These are phyloP conservation scores for Moesziomyces sp. DNA, from an alignment of 1,284 basidiomycete species.

Conservation along the genomic window DNA sequence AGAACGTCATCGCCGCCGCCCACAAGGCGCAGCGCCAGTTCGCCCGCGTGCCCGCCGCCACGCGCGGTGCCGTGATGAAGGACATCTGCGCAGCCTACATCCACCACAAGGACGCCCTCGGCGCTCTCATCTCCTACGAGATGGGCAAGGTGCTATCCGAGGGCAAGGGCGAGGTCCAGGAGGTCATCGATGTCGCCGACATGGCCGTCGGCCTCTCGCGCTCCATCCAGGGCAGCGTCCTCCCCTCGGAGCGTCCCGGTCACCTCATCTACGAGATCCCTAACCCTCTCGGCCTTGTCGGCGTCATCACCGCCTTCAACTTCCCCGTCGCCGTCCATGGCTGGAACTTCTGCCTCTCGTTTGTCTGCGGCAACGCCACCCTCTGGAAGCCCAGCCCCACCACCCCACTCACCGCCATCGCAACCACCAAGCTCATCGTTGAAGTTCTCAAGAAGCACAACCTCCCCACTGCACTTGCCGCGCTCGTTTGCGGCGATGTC, in stretches of 20 bases:
- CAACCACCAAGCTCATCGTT: slow-evolving; percentile 84
- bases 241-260: slow-evolving; percentile 57
- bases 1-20: slow-evolving; percentile 74
- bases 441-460: slow-evolving; percentile 82
- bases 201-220: slow-evolving; percentile 85
- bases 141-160: slow-evolving; percentile 96
- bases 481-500: slow-evolving; percentile 83
- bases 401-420: slow-evolving; percentile 84
- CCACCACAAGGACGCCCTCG: slow-evolving; percentile 82
- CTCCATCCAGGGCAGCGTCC: slow-evolving; percentile 76
- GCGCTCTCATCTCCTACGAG: slow-evolving; percentile 76
- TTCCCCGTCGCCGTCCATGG: slow-evolving; percentile 80
- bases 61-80: slow-evolving; percentile 85
- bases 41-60: slow-evolving; percentile 83
- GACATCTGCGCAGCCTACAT: slow-evolving; percentile 87
- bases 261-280: slow-evolving; percentile 71
- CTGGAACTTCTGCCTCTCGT: slow-evolving; percentile 89
- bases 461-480: slow-evolving; percentile 82
- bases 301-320: slow-evolving; percentile 88
- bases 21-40: slow-evolving; percentile 79
- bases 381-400: slow-evolving; percentile 94
- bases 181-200: slow-evolving; percentile 90
- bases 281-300: slow-evolving; percentile 92
- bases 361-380: slow-evolving; percentile 90
- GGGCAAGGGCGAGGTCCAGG: slow-evolving; percentile 90